Evolutionary conservation across 2,329 filamentous ascomycete genomes (phyloP).

Genomic region (Alternaria metachromatica): DNA sequence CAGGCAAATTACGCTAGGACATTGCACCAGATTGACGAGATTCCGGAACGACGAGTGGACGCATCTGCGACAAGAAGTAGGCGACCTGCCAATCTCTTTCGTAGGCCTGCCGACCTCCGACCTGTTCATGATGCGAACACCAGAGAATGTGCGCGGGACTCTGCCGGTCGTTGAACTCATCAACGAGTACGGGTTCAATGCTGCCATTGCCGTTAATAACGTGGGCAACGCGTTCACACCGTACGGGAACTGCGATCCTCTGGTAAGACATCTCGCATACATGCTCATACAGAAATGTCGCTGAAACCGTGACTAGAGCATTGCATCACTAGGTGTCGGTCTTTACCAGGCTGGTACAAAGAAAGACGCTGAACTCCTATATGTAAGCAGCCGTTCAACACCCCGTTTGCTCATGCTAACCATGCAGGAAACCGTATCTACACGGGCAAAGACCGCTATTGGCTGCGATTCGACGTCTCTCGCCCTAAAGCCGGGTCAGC

Average conservation of each 20-base stretch:
- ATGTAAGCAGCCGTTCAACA: slow-evolving; percentile 49
- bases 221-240: slow-evolving; percentile 79
- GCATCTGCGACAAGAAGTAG: slow-evolving; percentile 57
- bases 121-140: slow-evolving; percentile 71
- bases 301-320: not conserved
- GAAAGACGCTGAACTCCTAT: slow-evolving; percentile 65
- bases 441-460: slow-evolving; percentile 54
- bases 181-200: slow-evolving; percentile 62
- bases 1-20: slow-evolving; percentile 60
- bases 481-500: slow-evolving; percentile 43
- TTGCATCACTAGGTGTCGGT: slow-evolving; percentile 61
- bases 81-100: slow-evolving; percentile 66
- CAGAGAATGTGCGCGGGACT: slow-evolving; percentile 62
- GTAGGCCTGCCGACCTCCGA: slow-evolving; percentile 75
- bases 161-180: slow-evolving; percentile 68
- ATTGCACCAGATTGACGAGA: slow-evolving; percentile 71
- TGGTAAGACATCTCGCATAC: slow-evolving; percentile 47
- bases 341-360: slow-evolving; percentile 72
- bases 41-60: slow-evolving; percentile 60
- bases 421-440: slow-evolving; percentile 57
- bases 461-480: slow-evolving; percentile 38
- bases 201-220: slow-evolving; percentile 72
- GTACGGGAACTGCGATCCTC: slow-evolving; percentile 70
- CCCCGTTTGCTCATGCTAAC: slow-evolving; percentile 21
- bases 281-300: not conserved